Evolutionary conservation across 495 filamentous ascomycete genomes (phyloP), one percentile per base, ranked within the genome.

Genomic region (Neurospora sp.): DNA sequence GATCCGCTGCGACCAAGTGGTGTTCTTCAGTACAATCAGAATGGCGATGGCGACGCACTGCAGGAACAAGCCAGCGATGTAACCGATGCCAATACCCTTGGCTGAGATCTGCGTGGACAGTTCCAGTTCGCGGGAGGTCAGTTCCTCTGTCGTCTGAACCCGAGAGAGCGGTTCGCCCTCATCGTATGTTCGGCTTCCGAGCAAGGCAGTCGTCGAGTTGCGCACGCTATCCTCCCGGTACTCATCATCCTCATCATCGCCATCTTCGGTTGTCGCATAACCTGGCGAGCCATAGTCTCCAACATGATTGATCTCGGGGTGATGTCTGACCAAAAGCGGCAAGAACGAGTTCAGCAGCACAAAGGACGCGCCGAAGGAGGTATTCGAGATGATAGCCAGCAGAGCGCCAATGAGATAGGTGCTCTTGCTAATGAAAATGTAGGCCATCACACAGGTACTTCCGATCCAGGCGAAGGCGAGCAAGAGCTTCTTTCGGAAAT

Each of bases 1-100:
- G 39, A 97, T 83, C 42, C 94, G 90, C 70, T 96, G 86, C 4
- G 91, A 91, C 82, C 92, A 91, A 0, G 91, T 92, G 11, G 92
- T 91, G 71, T 91, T 92, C n/a, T 88, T 86, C 75, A 91, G 91
- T 38, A 82, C 76, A 18, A 93, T 80, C 8, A 96, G 85, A 31
- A 96, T 87, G 11, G 90, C 76, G 70, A 97, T 95, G 69, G 90
- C 90, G 35, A 93, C 80, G 71, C 90, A 88, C 80, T 97, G 94
- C 69, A 97, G 82, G 70, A 92, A 88, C 12, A 98, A 86, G 3
- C 90, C 93, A 20, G 93, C 93, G 59, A 90, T 89, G 79, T 98
- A 98, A 23, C 94, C 94, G 69, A 96, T 93, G 0, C 94, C 94
- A 70, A 97, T 94, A 2, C 94, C 94, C 80, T 90, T 91, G 18